Base-by-base conservation (phyloP, 306 rosid genomes). In the Clitoria ternatea region DNA sequence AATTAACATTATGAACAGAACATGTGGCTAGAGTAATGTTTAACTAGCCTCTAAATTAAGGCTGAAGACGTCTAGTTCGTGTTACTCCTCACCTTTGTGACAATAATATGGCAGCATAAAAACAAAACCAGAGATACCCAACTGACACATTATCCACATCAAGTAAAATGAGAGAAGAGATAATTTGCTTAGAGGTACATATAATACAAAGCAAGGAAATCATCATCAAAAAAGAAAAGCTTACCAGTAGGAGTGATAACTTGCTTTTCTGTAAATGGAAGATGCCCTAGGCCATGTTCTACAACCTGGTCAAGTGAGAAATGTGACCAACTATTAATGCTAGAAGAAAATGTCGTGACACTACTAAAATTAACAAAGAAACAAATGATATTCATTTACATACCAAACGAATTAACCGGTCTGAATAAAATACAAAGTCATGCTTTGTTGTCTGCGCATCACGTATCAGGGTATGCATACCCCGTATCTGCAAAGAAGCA, bases 181-280 rank as follows among this genome's bases (percentile, higher is more conserved):
- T 42, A 64, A 54, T 66, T 61, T 12, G 5, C 45, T 26, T 14
- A 9, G 54, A 44, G 47, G 66, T n/a, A 40, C 20, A 61, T 53
- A 39, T 10, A 56, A 65, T 73, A 30, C 74, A 69, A 62, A 20
- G 43, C 37, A 37, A 36, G 43, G 49, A 33, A 52, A 27, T 35
- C 32, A 45, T 37, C 19, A 39, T 42, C 32, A 15, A 14, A 53
- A 66, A 53, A n/a, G 4, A 60, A 37, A 7, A 61, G 59, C 93
- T 80, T 85, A 95, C 99, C 99, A 52, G 97, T 95, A 26, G 99
- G 97, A 61, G 97, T 87, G 75, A 77, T 75, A 68, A 95, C 90
- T 86, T 91, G 99, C 77, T 91, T 95, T 85, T 95, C 99, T 3
- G 91, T 95, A 76, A 95, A 95, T 60, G 99, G 99, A 65, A 95